These are phyloP conservation scores for Gomphus bonarii DNA, from an alignment of 1,284 basidiomycete genomes.

Conservation along the genomic window DNA sequence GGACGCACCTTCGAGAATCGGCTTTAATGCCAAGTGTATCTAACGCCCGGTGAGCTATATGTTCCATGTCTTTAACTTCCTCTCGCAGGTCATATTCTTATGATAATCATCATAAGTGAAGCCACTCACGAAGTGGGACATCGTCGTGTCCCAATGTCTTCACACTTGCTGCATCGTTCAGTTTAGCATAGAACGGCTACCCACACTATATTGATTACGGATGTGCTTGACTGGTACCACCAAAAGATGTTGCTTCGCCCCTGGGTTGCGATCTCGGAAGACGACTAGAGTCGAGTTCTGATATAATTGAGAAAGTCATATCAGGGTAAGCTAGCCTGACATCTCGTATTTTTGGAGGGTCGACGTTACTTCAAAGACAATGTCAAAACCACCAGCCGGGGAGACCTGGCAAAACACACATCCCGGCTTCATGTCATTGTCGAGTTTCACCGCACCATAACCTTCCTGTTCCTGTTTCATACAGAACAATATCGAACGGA, in stretches of 20 bases:
- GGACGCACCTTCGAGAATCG: slow-evolving; percentile 34
- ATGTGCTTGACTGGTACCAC: slow-evolving; percentile 57
- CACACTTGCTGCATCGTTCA: slow-evolving; percentile 18
- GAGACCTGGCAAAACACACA: slow-evolving; percentile 9
- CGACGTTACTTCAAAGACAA: neutral
- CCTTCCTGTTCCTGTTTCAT: neutral
- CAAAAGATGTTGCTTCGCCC: slow-evolving; percentile 50
- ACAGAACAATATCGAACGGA: neutral
- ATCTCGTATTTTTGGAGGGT: neutral
- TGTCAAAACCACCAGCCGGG: neutral
- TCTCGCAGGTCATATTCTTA: neutral
- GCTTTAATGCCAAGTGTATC: slow-evolving; percentile 29
- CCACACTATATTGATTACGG: slow-evolving; percentile 23
- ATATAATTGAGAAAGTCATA: neutral
- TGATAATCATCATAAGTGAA: neutral
- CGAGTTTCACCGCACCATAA: neutral
- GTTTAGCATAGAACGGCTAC: slow-evolving; percentile 9
- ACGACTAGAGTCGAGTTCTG: slow-evolving; percentile 51
- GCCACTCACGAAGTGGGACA: slow-evolving; percentile 37
- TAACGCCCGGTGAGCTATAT: slow-evolving; percentile 43
- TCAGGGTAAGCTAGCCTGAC: neutral
- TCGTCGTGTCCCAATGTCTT: slow-evolving; percentile 34
- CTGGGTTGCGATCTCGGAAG: slow-evolving; percentile 55
- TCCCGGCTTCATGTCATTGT: neutral
- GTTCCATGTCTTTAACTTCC: slow-evolving; percentile 51